Evolutionary conservation across 352 stramenopile species (phyloP).

Genomic region (Globisporangium apiculatum): DNA sequence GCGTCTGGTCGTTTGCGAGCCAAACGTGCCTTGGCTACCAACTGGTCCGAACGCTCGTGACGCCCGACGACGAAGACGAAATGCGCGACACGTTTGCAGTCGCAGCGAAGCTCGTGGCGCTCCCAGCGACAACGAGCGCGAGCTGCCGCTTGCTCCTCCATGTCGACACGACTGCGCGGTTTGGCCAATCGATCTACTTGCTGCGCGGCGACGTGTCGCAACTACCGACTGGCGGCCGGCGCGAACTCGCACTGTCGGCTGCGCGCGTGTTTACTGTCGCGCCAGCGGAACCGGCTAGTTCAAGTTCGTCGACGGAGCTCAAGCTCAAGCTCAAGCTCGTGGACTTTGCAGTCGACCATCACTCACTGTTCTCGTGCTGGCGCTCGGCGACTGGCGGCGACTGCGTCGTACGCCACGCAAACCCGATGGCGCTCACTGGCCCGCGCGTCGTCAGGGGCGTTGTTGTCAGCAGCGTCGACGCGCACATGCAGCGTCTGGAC

Average conservation of each 20-base stretch:
- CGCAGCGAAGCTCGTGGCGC: conserved; percentile 50
- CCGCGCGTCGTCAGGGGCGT: conserved; percentile 45
- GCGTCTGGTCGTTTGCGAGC: conserved; percentile 58
- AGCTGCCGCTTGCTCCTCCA: conserved; percentile 62
- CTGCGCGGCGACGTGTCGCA: conserved; percentile 45
- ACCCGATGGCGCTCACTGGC: conserved; percentile 63
- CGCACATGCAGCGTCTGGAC: conserved; percentile 63
- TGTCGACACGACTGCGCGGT: conserved; percentile 45
- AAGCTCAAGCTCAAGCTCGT: conserved; percentile 37
- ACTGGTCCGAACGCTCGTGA: conserved; percentile 32
- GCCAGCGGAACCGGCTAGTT: too few species aligned
- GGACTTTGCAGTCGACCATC: conserved; percentile 65
- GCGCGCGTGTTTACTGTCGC: conserved; percentile 49
- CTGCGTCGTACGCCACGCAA: conserved; percentile 46
- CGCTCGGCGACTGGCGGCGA: conserved; percentile 49
- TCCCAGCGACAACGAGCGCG: conserved; percentile 41
- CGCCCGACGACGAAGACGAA: conserved; percentile 27
- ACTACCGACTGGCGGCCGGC: conserved; percentile 16
- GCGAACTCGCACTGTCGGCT: conserved; percentile 34
- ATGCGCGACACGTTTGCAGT: conserved; percentile 34
- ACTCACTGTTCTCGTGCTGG: conserved; percentile 67
- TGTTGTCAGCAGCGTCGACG: conserved; percentile 43
- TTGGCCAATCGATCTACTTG: conserved; percentile 55
- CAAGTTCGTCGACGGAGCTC: too few species aligned
- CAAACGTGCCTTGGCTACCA: conserved; percentile 65